These are phyloP conservation scores for Rhizopus microsporus DNA, from an alignment of 371 early-diverging fungal genomes.

Conservation along the genomic window DNA sequence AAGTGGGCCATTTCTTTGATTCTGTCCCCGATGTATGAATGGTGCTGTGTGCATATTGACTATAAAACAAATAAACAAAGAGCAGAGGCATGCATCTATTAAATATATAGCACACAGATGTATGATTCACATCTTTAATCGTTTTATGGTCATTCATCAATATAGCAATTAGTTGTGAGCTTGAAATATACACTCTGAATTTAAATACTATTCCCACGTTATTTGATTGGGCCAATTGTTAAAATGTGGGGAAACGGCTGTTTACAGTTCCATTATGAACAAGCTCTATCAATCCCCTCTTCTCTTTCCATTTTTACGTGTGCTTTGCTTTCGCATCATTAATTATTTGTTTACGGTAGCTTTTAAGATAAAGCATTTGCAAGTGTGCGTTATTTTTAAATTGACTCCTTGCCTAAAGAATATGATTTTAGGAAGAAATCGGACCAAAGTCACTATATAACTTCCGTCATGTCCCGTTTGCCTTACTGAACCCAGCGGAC, in stretches of 20 bases:
- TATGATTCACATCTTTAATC: no score
- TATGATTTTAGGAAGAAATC: constrained; percentile 22
- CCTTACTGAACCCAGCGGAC: constrained; percentile 7
- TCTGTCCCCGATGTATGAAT: no score
- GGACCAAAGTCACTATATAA: constrained; percentile 6
- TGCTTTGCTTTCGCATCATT: background rate
- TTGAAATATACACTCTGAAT: background rate
- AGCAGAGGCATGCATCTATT: no score
- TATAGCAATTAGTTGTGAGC: no score
- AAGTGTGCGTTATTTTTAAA: background rate
- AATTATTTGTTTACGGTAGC: background rate
- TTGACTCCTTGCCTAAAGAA: background rate
- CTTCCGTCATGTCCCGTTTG: constrained; percentile 25
- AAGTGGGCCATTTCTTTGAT: no score
- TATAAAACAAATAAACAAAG: no score
- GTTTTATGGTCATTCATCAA: no score
- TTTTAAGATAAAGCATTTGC: background rate
- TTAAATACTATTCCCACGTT: constrained; percentile 9
- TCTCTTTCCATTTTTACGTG: background rate
- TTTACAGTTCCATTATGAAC: no score
- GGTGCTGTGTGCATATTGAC: no score
- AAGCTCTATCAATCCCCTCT: no score
- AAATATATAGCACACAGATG: no score
- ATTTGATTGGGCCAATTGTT: constrained; percentile 3
- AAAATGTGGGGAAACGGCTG: constrained; percentile 13